Evolutionary conservation across 1,139 yeast species (phyloP), one percentile per base, ranked within the genome.

Genomic region (Debaryomyces udenii): DNA sequence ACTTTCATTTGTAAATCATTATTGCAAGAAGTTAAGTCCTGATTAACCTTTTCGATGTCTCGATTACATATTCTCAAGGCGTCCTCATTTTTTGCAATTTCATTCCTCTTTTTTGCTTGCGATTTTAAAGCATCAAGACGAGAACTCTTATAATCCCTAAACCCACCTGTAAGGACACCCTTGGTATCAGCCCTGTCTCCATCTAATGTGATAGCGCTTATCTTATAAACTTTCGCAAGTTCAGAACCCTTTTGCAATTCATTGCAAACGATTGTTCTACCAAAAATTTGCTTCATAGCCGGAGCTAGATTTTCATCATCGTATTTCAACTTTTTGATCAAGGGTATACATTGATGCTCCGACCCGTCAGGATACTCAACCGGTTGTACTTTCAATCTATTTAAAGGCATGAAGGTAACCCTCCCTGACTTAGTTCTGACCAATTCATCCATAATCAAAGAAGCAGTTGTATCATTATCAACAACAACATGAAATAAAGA

Each of bases 151-250:
- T 74, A 76, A 55, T 89, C 95, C 51, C 87, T 76, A 56, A 78
- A 90, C 39, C 99, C 99, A 64, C 99, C 99, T 13, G 90, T 83
- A 40, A 93, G 64, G 2, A 85, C 86, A 61, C 99, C 99, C 49
- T 74, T 80, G 38, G 78, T 80, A 52, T 89, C 96, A 34, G 89
- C 89, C 50, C 88, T 74, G 59, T 93, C 98, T 49, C 99, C 99
- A 61, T 88, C 95, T 26, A 93, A 68, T 0, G 99, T 93, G 23
- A 93, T 86, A 1, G 96, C 89, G 50, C 79, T 83, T 27, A 91
- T 66, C 31, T 80, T 79, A 55, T 72, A 80, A 6, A 68, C 64
- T 41, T 78, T 78, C 0, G 96, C 83, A 24, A 87, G 66, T 49
- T 82, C 85, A 3, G 83, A 71, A 1, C 96, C 96, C 28, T 74